Conservation (phyloP, 75 land plant genomes). For the Selaginella moellendorffii region DNA sequence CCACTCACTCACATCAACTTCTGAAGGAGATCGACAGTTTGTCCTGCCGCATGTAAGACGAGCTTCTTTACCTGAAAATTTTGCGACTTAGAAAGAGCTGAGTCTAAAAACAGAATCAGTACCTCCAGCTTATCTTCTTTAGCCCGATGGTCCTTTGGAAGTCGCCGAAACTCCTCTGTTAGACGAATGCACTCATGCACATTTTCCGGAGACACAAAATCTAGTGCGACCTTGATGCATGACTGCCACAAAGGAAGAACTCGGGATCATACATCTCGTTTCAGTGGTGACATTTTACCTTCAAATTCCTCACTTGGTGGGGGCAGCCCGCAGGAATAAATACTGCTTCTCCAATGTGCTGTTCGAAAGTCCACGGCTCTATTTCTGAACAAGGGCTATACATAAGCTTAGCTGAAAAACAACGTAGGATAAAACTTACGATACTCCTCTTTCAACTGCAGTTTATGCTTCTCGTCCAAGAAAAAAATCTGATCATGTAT, state of each 20-base stretch:
- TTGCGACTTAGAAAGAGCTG: not conserved
- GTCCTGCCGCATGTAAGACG: conserved; percentile 67
- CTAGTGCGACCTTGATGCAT: conserved; percentile 50
- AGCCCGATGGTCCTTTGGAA: conserved; percentile 67
- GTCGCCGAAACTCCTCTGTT: conserved; percentile 56
- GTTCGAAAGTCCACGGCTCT: not conserved
- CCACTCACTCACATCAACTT: not conserved
- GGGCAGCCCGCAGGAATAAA: not conserved
- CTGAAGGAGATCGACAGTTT: conserved; percentile 52
- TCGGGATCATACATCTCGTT: not conserved
- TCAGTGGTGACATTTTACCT: not conserved
- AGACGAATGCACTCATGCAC: conserved; percentile 42
- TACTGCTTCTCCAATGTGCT: not conserved
- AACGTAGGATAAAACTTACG: conserved; percentile 25
- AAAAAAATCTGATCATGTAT: conserved; percentile 68
- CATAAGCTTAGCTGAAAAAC: not conserved
- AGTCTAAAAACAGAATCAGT: not conserved
- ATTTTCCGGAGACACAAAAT: conserved; percentile 72
- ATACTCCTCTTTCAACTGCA: conserved; percentile 61
- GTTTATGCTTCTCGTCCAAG: conserved; percentile 47
- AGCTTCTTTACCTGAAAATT: conserved; percentile 61
- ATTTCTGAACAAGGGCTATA: not conserved
- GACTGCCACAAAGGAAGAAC: conserved; percentile 36
- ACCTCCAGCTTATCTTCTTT: conserved; percentile 70
- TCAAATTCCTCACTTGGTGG: not conserved